These are phyloP conservation scores for Linnemannia zychae DNA, from an alignment of 192 early-diverging fungal species.

Conservation along the genomic window DNA sequence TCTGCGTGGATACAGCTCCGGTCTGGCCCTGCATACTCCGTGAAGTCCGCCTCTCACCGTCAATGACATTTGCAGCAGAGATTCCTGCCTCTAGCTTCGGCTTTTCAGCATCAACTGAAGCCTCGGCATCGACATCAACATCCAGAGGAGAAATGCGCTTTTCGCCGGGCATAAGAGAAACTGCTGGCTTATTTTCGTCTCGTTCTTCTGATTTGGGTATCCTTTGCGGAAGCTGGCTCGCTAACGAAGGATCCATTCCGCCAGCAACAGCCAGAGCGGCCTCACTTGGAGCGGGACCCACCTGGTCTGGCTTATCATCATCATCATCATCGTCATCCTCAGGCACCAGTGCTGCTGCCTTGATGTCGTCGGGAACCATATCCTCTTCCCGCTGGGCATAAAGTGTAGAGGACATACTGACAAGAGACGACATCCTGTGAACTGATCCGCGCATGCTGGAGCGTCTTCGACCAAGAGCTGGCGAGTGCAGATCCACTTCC, in stretches of 20 bases:
- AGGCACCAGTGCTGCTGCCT: conserved; percentile 12
- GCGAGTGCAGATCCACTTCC: conserved; percentile 53
- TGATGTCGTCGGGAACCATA: conserved; percentile 25
- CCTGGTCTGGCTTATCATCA: conserved; percentile 36
- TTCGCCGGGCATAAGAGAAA: neutral
- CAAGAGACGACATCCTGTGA: conserved; percentile 50
- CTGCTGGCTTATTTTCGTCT: neutral
- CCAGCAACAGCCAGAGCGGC: conserved; percentile 49
- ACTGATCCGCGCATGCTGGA: conserved; percentile 54
- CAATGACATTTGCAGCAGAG: conserved; percentile 22
- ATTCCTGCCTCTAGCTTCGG: neutral
- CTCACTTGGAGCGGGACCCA: conserved; percentile 46
- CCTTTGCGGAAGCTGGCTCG: conserved; percentile 23
- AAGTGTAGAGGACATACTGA: conserved; percentile 53
- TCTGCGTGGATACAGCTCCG: neutral
- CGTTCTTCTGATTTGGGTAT: conserved; percentile 19
- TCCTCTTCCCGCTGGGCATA: conserved; percentile 53
- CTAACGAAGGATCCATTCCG: conserved; percentile 50
- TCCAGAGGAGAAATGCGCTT: conserved; percentile 12
- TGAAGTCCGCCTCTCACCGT: conserved; percentile 27
- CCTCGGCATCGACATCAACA: neutral
- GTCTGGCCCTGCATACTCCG: conserved; percentile 39
- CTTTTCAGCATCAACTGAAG: conserved; percentile 5
- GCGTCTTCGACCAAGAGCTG: conserved; percentile 39
- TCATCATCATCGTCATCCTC: conserved; percentile 55